Base-by-base conservation (phyloP, 495 filamentous ascomycete species). In the Penicillium alfredii region DNA sequence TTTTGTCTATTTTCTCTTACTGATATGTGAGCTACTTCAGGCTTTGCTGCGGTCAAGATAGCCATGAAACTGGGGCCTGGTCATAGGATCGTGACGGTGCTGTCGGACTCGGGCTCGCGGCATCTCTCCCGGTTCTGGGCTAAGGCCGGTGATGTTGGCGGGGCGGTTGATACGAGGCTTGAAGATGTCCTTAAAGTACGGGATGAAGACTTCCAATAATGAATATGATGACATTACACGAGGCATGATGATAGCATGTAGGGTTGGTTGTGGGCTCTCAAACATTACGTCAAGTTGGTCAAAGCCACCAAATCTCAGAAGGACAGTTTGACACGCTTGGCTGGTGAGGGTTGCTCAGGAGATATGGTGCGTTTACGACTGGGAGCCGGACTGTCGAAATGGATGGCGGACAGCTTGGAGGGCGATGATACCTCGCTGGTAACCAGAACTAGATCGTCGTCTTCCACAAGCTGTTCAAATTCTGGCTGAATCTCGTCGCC, bases 101-200 rank as follows among this genome's bases (percentile, higher is more conserved):
- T 97, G 28, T 97, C 90, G 53, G 92, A 99, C 59, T 85, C 81
- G 17, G 92, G 92, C 2, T 84, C 83, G 12, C 72, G 92, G 47
- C 93, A 99, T 61, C 64, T 99, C 16, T 93, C 84, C 42, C 89
- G 90, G 55, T 95, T 98, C 63, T 98, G 88, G 87, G 84, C 85
- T 41, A 74, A 75, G 38, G 80, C 86, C 24, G 86, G 80, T 7
- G 75, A 82, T 33, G 69, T 88, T 39, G 86, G 82, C 4, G 72
- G 63, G 15, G 68, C 68, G 5, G 59, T 57, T 12, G 68, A 72
- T 40, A 76, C 64, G 5, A 69, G 61, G 43, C 56, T 79, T 8
- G 63, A 67, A 34, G 69, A 77, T 40, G 68, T 79, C 11, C 42
- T 77, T 25, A 69, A 64, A 47, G 62, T 58, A 17, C 54, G 56